A percentile compares a stretch with the other conserved stretches of the same genome.
phyloP scores from a whole-genome alignment of 2,329 filamentous ascomycete genomes.

The Blumeriella jaapii region DNA sequence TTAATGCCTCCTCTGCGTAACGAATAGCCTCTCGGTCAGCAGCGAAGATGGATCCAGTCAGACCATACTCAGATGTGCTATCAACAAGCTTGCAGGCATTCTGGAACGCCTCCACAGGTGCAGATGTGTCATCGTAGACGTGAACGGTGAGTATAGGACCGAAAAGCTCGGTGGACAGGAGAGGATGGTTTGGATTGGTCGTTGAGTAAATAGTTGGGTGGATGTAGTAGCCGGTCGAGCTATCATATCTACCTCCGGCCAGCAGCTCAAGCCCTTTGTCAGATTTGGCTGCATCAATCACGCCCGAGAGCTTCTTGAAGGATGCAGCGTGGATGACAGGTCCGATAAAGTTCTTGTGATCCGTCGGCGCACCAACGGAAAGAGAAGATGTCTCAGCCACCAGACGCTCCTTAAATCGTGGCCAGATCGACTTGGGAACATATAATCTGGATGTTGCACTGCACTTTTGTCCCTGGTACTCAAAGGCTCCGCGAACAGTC shows the following conservation, averaged over 20 bases:
- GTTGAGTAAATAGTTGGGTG: slow-evolving; percentile 74
- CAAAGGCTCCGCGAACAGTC: slow-evolving; percentile 77
- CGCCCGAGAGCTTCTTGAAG: slow-evolving; percentile 67
- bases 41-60: slow-evolving; percentile 69
- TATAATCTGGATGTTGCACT: slow-evolving; percentile 74
- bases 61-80: slow-evolving; percentile 60
- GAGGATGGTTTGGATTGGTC: slow-evolving; percentile 59
- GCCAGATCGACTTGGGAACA: slow-evolving; percentile 63
- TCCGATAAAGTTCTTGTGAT: slow-evolving; percentile 70
- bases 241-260: slow-evolving; percentile 66
- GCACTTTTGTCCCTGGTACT: slow-evolving; percentile 89
- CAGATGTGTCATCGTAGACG: slow-evolving; percentile 60
- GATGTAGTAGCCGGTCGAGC: slow-evolving; percentile 70
- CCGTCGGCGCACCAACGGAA: slow-evolving; percentile 55
- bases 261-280: slow-evolving; percentile 64
- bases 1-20: slow-evolving; percentile 57
- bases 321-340: slow-evolving; percentile 75
- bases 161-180: slow-evolving; percentile 71
- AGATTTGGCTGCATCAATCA: slow-evolving; percentile 69
- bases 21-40: slow-evolving; percentile 53
- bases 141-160: slow-evolving; percentile 65
- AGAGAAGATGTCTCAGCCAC: slow-evolving; percentile 58
- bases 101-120: slow-evolving; percentile 43
- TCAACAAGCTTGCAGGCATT: slow-evolving; percentile 54
- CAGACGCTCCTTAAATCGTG: slow-evolving; percentile 56